Evolutionary conservation across 2,329 filamentous ascomycete species (phyloP).

Genomic region (Fusarium acutatum): DNA sequence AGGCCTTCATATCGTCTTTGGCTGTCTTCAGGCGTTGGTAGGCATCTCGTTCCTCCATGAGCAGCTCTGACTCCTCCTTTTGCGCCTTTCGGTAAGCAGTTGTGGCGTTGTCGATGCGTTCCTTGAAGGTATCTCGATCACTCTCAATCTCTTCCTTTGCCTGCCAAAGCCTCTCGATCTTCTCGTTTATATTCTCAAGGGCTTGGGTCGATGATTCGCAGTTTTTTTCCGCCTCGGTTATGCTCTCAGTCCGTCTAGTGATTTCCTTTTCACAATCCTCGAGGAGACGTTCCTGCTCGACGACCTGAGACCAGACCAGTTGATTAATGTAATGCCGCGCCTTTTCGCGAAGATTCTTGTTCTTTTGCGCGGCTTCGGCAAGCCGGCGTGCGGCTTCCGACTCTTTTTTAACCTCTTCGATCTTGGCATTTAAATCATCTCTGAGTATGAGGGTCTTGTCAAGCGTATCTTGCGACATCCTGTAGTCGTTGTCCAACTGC

Average conservation of each 20-base stretch:
- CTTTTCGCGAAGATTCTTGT: conserved; percentile 70
- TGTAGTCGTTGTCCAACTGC: conserved; percentile 90
- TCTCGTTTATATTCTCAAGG: conserved; percentile 57
- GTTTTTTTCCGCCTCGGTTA: conserved; percentile 41
- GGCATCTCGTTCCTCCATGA: conserved; percentile 73
- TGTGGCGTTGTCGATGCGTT: conserved; percentile 56
- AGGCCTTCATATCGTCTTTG: conserved; percentile 55
- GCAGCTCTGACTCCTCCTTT: conserved; percentile 61
- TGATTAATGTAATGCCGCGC: conserved; percentile 69
- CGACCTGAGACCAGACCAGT: conserved; percentile 88
- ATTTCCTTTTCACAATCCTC: conserved; percentile 46
- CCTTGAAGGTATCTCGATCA: conserved; percentile 57
- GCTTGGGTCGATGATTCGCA: conserved; percentile 57
- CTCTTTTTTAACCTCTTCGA: conserved; percentile 49
- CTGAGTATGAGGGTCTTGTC: conserved; percentile 65
- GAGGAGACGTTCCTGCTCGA: conserved; percentile 72
- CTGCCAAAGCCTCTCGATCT: conserved; percentile 50
- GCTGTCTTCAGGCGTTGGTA: conserved; percentile 64
- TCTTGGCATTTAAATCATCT: conserved; percentile 48
- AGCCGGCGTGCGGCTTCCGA: conserved; percentile 70
- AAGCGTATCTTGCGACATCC: conserved; percentile 79
- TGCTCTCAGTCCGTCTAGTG: conserved; percentile 33
- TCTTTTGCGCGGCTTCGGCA: conserved; percentile 71
- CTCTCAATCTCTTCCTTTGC: conserved; percentile 53
- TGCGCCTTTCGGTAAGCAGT: conserved; percentile 62